Conservation (phyloP, 23 red algal genomes). For the Agarophyton chilense region DNA sequence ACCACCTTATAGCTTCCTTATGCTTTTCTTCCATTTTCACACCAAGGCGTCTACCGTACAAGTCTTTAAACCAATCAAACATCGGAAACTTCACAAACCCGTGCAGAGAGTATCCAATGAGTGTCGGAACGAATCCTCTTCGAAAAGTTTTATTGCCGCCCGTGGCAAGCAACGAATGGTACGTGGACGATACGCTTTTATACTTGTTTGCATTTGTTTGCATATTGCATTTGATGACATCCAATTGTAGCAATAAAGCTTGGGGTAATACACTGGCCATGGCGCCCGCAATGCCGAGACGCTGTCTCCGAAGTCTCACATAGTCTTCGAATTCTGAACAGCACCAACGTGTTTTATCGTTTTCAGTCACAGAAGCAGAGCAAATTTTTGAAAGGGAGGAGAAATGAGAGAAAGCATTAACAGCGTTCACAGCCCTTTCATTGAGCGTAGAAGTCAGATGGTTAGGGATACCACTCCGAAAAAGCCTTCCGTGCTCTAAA, state of each 20-base stretch:
- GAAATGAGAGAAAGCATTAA: neutral
- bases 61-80: neutral
- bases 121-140: neutral
- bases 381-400: neutral
- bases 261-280: neutral
- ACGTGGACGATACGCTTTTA: neutral
- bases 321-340: neutral
- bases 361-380: neutral
- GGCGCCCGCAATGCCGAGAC: neutral
- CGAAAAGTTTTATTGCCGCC: neutral
- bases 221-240: conserved; percentile 2
- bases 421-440: neutral
- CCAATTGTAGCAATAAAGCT: neutral
- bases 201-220: neutral
- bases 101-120: neutral
- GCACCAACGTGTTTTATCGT: neutral
- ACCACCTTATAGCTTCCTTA: neutral
- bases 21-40: neutral
- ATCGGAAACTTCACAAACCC: neutral
- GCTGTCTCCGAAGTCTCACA: neutral
- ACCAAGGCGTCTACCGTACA: neutral
- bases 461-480: neutral
- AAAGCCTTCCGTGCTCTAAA: neutral
- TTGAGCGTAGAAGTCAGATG: neutral
- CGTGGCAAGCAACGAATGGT: neutral